Conservation (phyloP, 2,329 filamentous ascomycete species). For the Pyrenophora seminiperda region DNA sequence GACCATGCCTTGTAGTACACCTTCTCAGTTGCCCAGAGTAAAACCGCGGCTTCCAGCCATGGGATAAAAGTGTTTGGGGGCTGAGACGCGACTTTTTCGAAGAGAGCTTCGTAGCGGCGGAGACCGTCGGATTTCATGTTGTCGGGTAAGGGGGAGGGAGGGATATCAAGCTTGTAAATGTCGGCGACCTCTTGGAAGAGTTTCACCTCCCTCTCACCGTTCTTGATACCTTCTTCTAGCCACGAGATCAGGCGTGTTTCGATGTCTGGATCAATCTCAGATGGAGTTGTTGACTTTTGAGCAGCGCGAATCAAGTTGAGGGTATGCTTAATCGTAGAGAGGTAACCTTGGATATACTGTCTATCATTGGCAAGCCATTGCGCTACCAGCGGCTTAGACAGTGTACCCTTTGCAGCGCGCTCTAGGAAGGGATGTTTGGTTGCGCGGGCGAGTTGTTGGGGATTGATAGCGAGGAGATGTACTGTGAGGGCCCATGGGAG, state of each 20-base stretch:
- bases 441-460: slow-evolving; percentile 35
- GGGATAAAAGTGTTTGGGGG: slow-evolving; percentile 27
- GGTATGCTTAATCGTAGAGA: slow-evolving; percentile 32
- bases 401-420: slow-evolving; percentile 36
- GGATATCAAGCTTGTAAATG: slow-evolving; percentile 31
- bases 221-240: slow-evolving; percentile 40
- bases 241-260: slow-evolving; percentile 35
- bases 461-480: slow-evolving; percentile 36
- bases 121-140: slow-evolving; percentile 34
- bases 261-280: slow-evolving; percentile 24
- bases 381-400: slow-evolving; percentile 38
- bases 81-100: slow-evolving; percentile 18
- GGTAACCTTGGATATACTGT: slow-evolving; percentile 42
- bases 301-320: slow-evolving; percentile 24
- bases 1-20: slow-evolving; percentile 44
- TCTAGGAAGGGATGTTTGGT: slow-evolving; percentile 40
- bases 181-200: slow-evolving; percentile 42
- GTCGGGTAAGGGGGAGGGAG: slow-evolving; percentile 17
- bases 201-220: slow-evolving; percentile 38
- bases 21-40: slow-evolving; percentile 45
- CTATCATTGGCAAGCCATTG: slow-evolving; percentile 45
- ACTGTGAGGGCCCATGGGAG: slow-evolving; percentile 37
- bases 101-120: slow-evolving; percentile 37
- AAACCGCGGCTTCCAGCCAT: slow-evolving; percentile 41
- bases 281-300: slow-evolving; percentile 16